Conservation (phyloP, 2,329 filamentous ascomycete species). For the Rasamsonia emersonii region DNA sequence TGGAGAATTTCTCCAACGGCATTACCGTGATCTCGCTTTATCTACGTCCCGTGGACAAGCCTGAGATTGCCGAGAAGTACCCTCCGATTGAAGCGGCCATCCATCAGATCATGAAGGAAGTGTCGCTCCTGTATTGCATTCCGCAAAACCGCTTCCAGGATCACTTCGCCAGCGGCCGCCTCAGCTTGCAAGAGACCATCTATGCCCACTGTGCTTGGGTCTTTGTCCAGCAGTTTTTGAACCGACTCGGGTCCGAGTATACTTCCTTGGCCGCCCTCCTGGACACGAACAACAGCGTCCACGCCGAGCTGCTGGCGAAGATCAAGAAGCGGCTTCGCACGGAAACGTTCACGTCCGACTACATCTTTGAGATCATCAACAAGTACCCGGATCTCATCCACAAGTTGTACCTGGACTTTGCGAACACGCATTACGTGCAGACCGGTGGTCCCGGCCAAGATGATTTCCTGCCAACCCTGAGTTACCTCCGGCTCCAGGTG, state of each 20-base stretch:
- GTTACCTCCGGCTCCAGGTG: constrained; percentile 57
- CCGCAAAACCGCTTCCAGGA: constrained; percentile 93
- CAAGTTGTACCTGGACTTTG: constrained; percentile 83
- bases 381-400: constrained; percentile 82
- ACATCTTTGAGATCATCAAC: constrained; percentile 94
- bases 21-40: constrained; percentile 97
- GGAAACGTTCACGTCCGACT: constrained; percentile 96
- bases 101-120: constrained; percentile 97
- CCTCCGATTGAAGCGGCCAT: constrained; percentile 91
- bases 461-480: constrained; percentile 62
- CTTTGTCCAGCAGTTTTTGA: constrained; percentile 95
- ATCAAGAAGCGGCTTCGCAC: constrained; percentile 91
- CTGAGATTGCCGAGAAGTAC: constrained; percentile 47
- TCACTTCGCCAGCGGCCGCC: constrained; percentile 73
- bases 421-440: constrained; percentile 71
- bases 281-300: constrained; percentile 69
- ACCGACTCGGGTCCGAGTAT: constrained; percentile 87
- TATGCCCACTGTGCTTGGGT: constrained; percentile 98
- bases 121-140: constrained; percentile 93
- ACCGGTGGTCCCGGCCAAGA: constrained; percentile 52
- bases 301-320: constrained; percentile 82
- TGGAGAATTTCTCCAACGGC: constrained; percentile 97
- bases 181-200: constrained; percentile 92
- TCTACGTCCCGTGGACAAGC: constrained; percentile 61
- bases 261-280: constrained; percentile 74